phyloP scores from a whole-genome alignment of 106 monocot species.

The Phalaenopsis equestris region DNA sequence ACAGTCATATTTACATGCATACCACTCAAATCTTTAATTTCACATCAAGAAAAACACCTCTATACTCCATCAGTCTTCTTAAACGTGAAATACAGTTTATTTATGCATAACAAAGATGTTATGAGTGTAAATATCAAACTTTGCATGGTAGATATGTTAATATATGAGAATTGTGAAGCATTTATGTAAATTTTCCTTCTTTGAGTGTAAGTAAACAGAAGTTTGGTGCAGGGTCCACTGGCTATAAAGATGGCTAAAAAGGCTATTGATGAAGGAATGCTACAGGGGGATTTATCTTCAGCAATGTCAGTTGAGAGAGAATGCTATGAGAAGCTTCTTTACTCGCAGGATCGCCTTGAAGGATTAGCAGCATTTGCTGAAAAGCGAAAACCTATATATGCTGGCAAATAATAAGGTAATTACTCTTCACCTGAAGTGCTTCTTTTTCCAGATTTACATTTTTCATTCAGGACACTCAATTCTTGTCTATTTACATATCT shows the following conservation, averaged over 20 bases:
- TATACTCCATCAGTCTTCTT: no score
- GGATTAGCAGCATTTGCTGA: constrained; percentile 87
- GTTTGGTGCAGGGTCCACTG: constrained; percentile 66
- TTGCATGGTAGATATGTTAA: no score
- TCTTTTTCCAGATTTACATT: no score
- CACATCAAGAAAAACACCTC: no score
- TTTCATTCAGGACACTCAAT: no score
- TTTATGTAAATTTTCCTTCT: background rate
- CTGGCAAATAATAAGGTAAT: constrained; percentile 35
- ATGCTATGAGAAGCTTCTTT: constrained; percentile 64
- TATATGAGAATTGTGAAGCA: no score
- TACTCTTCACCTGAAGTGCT: no score
- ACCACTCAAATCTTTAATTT: no score
- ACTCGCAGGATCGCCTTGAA: constrained; percentile 85
- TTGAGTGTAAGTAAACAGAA: background rate
- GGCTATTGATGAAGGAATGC: constrained; percentile 59
- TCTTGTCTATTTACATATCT: no score
- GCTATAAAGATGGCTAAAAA: constrained; percentile 91
- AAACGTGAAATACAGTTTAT: no score
- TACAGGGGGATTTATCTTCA: constrained; percentile 47
- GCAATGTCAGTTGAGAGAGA: constrained; percentile 67
- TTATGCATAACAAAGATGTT: no score
- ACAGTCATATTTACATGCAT: background rate
- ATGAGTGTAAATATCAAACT: no score
- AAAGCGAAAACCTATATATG: constrained; percentile 71